phyloP scores from a whole-genome alignment of 2,329 filamentous ascomycete genomes.

The Talaromyces albobiverticillius region DNA sequence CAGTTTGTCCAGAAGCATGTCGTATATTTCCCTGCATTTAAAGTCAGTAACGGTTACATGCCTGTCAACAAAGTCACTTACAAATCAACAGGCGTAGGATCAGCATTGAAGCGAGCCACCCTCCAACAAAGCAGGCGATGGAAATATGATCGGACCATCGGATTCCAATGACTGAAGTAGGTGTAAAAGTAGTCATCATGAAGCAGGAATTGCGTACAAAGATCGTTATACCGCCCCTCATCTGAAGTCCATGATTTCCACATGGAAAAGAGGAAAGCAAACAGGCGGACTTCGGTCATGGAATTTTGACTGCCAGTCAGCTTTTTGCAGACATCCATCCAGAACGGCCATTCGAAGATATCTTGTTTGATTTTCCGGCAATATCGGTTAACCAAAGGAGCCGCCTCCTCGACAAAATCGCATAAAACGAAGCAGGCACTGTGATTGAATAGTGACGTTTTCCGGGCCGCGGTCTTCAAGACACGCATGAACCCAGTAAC shows the following conservation, averaged over 20 bases:
- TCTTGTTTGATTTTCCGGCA: slow-evolving; percentile 46
- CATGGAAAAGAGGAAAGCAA: slow-evolving; percentile 74
- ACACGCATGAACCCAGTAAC: slow-evolving; percentile 71
- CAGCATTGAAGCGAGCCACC: slow-evolving; percentile 72
- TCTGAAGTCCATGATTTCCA: slow-evolving; percentile 72
- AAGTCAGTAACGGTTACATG: neutral
- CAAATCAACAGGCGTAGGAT: slow-evolving; percentile 63
- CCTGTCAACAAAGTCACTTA: slow-evolving; percentile 46
- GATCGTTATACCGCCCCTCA: slow-evolving; percentile 62
- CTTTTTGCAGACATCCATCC: slow-evolving; percentile 74
- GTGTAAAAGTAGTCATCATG: slow-evolving; percentile 71
- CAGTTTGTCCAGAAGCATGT: slow-evolving; percentile 64
- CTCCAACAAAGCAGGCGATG: slow-evolving; percentile 90
- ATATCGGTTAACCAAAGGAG: slow-evolving; percentile 65
- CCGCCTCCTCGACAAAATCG: slow-evolving; percentile 81
- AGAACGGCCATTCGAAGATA: slow-evolving; percentile 67
- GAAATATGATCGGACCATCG: slow-evolving; percentile 90
- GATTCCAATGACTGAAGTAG: slow-evolving; percentile 91
- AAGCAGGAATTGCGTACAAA: slow-evolving; percentile 75
- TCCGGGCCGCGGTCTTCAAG: slow-evolving; percentile 70
- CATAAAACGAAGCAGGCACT: slow-evolving; percentile 85
- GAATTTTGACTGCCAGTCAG: slow-evolving; percentile 84
- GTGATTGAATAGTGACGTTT: slow-evolving; percentile 77
- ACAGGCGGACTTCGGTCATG: slow-evolving; percentile 81
- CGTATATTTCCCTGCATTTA: slow-evolving; percentile 61